Evolutionary conservation across 768 basidiomycete species (phyloP).

Genomic region (Naganishia randhawae): DNA sequence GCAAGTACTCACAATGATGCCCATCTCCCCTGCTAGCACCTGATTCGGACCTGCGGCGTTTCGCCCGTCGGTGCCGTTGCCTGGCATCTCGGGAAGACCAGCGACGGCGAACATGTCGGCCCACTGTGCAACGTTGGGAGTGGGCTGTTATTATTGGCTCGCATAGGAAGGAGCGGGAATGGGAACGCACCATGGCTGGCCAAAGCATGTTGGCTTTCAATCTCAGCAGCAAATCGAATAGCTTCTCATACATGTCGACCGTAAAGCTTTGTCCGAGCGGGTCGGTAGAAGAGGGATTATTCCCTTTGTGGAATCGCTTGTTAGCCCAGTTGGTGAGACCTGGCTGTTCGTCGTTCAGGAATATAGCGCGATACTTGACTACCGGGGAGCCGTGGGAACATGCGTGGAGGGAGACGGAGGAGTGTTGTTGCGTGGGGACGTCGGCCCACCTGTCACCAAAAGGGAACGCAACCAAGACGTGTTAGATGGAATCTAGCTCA

Average conservation of each 20-base stretch:
- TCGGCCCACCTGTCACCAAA: slow-evolving; percentile 69
- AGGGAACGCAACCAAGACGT: slow-evolving; percentile 65
- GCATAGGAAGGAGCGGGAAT: slow-evolving; percentile 5
- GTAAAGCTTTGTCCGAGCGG: slow-evolving; percentile 52
- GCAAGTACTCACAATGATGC: slow-evolving; percentile 61
- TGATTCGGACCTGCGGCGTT: slow-evolving; percentile 63
- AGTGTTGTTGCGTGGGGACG: slow-evolving; percentile 60
- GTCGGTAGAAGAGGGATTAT: slow-evolving; percentile 58
- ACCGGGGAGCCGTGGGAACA: slow-evolving; percentile 62
- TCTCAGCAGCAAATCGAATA: slow-evolving; percentile 59
- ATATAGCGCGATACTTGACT: slow-evolving; percentile 66
- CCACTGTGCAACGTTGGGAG: slow-evolving; percentile 42
- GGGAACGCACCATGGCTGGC: slow-evolving; percentile 55
- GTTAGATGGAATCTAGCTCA: slow-evolving; percentile 57
- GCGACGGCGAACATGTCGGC: slow-evolving; percentile 39
- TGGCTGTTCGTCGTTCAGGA: slow-evolving; percentile 74
- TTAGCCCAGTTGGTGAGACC: slow-evolving; percentile 68
- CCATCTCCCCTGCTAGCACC: slow-evolving; percentile 62
- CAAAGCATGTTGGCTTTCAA: slow-evolving; percentile 69
- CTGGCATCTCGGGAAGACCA: slow-evolving; percentile 13
- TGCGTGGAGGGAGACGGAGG: slow-evolving; percentile 54
- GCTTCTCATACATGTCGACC: slow-evolving; percentile 48
- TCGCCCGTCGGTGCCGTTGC: slow-evolving; percentile 55
- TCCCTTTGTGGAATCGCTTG: slow-evolving; percentile 66
- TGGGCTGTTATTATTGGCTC: background rate